Evolutionary conservation across 2,329 filamentous ascomycete genomes (phyloP).

Genomic region (Hirsutella rhossiliensis): DNA sequence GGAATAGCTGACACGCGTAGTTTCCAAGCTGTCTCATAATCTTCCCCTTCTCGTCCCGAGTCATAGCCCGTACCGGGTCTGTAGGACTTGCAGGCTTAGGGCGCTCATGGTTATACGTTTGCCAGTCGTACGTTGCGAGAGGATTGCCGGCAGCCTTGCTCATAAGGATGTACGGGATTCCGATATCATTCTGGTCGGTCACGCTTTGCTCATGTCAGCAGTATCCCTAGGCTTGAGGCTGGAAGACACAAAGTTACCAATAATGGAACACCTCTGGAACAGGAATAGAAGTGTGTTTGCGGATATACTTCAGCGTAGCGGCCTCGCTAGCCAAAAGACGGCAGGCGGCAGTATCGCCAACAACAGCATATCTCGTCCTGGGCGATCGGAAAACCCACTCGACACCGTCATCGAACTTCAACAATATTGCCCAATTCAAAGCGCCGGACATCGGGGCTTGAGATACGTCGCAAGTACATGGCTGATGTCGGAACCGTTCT

Average conservation of each 20-base stretch:
- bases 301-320: too few relatives aligned
- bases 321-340: too few relatives aligned
- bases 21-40: constrained; percentile 14
- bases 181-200: constrained; percentile 13
- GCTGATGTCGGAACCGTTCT: neutral
- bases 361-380: constrained; percentile 6
- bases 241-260: too few relatives aligned
- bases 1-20: constrained; percentile 8
- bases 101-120: constrained; percentile 4
- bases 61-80: too few relatives aligned
- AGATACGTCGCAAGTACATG: constrained; percentile 5
- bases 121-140: constrained; percentile 12
- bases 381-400: constrained; percentile 18
- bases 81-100: too few relatives aligned
- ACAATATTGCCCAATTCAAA: constrained; percentile 18
- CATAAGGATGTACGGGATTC: constrained; percentile 20
- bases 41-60: constrained; percentile 13
- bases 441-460: constrained; percentile 14
- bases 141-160: constrained; percentile 16
- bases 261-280: constrained; percentile 11
- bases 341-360: constrained; percentile 1
- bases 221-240: too few relatives aligned
- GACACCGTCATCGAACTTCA: constrained; percentile 17
- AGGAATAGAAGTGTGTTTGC: too few relatives aligned
- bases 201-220: too few relatives aligned